Base-by-base conservation (phyloP, 169 alveolate genomes). In the Eimeria brunetti region DNA sequence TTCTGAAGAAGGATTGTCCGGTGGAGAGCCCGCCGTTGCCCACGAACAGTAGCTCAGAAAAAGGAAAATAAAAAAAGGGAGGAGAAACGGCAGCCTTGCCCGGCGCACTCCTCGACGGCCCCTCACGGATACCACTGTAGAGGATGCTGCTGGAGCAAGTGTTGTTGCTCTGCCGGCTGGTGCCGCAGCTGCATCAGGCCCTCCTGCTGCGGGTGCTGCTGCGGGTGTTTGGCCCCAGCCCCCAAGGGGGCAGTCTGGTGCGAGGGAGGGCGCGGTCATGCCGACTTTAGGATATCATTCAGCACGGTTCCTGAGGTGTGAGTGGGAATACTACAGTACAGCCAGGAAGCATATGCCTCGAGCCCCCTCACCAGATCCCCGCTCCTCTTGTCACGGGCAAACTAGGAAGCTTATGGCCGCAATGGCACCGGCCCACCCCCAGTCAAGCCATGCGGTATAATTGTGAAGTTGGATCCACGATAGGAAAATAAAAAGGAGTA, bases 371-470 rank as follows among this genome's bases (percentile, higher is more conserved):
- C 86, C 62, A 46, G 62, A 41, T 76, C 60, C 60, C 38, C 64
- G 9, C 86, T 76, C 60, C 64, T 16, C 86, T 30, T 60, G 86
- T 33, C 86, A 46, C 58, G 60, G 86, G 64, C 44, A 41, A 44
- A 76, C 86, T 27, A 44, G 5, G 62, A 44, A 46, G 86, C 86
- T 58, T 27, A 22, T 9, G 64, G 60, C 86, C 86, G 86, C 86
- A 22, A 76, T 41, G 86, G 56, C 60, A 76, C 60, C 64, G 60
- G 86, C 44, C 18, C 38, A 22, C 11, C 60, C 41, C 38, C 14
- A 76, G 86, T 76, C 60, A 76, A 76, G 86, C 86, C 86, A 76
- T 76, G 86, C 86, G 86, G 86, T 76, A 76, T 41, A 46, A 76
- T 44, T 58, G 14, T 76, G 36, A 46, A n/a, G 41, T 33, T 76